Percentiles rank a stretch among this genome's conserved stretches.
phyloP scores from a whole-genome alignment of 2,329 filamentous ascomycete species.

The Davidsoniella australis region DNA sequence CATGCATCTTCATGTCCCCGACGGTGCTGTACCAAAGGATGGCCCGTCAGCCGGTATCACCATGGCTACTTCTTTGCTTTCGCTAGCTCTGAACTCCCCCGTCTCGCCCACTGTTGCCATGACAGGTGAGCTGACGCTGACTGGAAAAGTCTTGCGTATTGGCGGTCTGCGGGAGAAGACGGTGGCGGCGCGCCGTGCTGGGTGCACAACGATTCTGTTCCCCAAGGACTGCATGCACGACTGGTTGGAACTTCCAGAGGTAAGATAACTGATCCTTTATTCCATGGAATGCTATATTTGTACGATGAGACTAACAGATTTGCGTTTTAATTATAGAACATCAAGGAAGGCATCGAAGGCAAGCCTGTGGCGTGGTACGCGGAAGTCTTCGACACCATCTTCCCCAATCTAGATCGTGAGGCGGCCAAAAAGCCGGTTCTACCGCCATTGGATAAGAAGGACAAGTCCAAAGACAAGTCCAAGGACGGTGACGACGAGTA shows the following conservation, averaged over 20 bases:
- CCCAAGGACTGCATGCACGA: conserved; percentile 89
- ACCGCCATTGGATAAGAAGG: conserved; percentile 28
- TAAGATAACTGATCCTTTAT: conserved; percentile 30
- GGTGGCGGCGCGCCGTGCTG: conserved; percentile 79
- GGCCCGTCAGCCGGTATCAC: conserved; percentile 88
- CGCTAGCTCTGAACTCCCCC: conserved; percentile 60
- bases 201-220: conserved; percentile 87
- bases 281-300: not conserved
- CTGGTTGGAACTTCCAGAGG: conserved; percentile 92
- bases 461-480: conserved; percentile 19
- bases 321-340: conserved; percentile 47
- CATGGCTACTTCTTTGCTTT: conserved; percentile 88
- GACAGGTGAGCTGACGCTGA: conserved; percentile 94
- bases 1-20: conserved; percentile 89
- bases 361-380: conserved; percentile 84
- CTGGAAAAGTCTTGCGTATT: conserved; percentile 88
- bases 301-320: conserved; percentile 1
- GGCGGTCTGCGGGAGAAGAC: conserved; percentile 94
- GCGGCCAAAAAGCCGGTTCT: conserved; percentile 45
- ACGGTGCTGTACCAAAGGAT: conserved; percentile 91
- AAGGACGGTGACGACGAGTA: conserved; percentile 20
- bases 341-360: conserved; percentile 90
- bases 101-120: conserved; percentile 83
- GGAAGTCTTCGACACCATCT: conserved; percentile 84
- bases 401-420: conserved; percentile 60